Evolutionary conservation across 2,329 filamentous ascomycete genomes (phyloP), one percentile per base, ranked within the genome.

Genomic region (Oidium heveae): DNA sequence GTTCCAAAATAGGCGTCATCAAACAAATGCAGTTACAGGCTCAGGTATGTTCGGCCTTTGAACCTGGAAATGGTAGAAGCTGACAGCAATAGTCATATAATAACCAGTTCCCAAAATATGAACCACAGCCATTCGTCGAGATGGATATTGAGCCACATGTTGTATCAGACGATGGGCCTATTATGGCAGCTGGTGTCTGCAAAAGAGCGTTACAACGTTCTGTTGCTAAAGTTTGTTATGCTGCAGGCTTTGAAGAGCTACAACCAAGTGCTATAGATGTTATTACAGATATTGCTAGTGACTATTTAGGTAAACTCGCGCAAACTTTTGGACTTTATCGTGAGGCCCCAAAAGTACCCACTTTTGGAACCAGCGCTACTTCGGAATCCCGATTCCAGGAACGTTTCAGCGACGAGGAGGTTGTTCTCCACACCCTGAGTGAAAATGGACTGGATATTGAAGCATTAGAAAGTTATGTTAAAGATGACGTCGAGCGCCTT

Each of bases 21-120:
- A 98, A 96, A 71, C 91, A 98, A 70, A 98, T 98, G 91, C 91
- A 98, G 69, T 79, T 96, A 54, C 91, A 98, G 67, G 86, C 87
- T 53, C 91, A 95, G 76, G 85, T 86, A 76, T 65, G 71, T 63
- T 52, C 37, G 4, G 28, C 2, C 13, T 18, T 43, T 50, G 5
- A 32, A 32, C 28, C 28, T 32, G 28, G 28, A 32, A 32, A 32
- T 32, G 28, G 28, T 37, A 52, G 32, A 39, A 47, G 43, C 58
- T 61, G 55, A 61, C 16, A 52, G 51, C 22, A 52, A 34, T 61
- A 91, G 84, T 84, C 94, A 65, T 98, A 98, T 65, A 84, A 88
- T 63, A 98, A 98, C 64, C 91, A 98, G 66, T 98, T 98, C 63
- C 87, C 89, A 59, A 95, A 94, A 68, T 94, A 94, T 64, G 86